Conservation (phyloP, 2,329 filamentous ascomycete species). For the Aspergillus amoenus region DNA sequence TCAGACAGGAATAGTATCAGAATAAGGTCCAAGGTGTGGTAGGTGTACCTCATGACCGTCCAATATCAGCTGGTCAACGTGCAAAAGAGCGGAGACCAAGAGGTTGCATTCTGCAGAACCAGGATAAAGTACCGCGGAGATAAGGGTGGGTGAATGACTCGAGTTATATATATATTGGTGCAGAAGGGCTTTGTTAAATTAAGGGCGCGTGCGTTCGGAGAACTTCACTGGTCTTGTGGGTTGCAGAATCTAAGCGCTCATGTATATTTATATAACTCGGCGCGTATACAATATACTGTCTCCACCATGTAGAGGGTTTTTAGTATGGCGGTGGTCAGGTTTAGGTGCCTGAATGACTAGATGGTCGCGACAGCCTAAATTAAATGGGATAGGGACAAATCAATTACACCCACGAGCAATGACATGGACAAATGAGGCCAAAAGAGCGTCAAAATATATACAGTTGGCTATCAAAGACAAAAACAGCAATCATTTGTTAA, state of each 20-base stretch:
- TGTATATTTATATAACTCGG: background rate
- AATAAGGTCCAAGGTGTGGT: background rate
- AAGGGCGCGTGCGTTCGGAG: background rate
- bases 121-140: background rate
- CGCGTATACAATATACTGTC: background rate
- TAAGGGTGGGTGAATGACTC: background rate
- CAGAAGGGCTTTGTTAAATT: background rate
- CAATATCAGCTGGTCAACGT: background rate
- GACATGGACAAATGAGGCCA: background rate
- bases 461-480: background rate
- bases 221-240: background rate
- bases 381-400: background rate
- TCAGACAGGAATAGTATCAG: background rate
- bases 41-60: background rate
- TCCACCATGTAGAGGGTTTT: background rate
- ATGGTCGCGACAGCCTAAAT: background rate
- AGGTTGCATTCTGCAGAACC: background rate
- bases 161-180: no score
- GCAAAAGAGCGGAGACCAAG: background rate
- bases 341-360: background rate
- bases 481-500: background rate
- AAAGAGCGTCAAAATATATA: background rate
- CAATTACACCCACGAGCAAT: background rate
- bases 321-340: background rate
- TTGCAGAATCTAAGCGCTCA: background rate